Evolutionary conservation across 148 eudicot species (phyloP).

Genomic region (Polygonum maritimum): DNA sequence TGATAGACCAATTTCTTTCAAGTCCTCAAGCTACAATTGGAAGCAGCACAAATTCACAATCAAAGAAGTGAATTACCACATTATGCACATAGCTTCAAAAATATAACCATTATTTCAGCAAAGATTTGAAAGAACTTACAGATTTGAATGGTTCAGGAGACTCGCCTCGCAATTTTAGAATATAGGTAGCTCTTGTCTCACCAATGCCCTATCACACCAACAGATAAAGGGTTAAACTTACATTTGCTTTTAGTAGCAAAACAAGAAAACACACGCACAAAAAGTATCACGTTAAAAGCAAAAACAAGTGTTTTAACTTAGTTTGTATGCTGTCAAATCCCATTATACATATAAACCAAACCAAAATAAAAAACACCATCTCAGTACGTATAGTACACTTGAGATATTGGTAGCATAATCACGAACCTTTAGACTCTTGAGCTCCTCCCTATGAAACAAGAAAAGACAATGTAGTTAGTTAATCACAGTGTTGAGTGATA

Average conservation of each 20-base stretch:
- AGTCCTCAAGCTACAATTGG: constrained; percentile 48
- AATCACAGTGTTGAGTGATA: neutral
- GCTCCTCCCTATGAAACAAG: constrained; percentile 50
- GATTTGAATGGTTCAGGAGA: constrained; percentile 57
- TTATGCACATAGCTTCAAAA: neutral
- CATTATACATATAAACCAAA: no score
- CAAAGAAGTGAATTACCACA: neutral
- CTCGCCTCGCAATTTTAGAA: constrained; percentile 47
- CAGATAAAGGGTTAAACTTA: neutral
- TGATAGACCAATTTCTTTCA: constrained; percentile 55
- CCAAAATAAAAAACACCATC: no score
- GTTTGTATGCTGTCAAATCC: no score
- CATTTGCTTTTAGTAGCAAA: neutral
- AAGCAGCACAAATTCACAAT: neutral
- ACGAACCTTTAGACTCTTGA: constrained; percentile 56
- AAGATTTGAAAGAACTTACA: constrained; percentile 22
- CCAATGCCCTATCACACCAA: constrained; percentile 46
- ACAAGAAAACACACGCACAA: neutral
- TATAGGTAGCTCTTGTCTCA: constrained; percentile 52
- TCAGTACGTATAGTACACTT: no score
- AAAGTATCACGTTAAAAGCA: no score
- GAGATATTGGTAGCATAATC: no score
- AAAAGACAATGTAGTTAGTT: neutral
- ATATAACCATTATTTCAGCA: no score
- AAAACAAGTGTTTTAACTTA: no score